Percentiles rank a stretch among this genome's conserved stretches.
These are phyloP conservation scores for Malus hybrid DNA, from an alignment of 331 rosid genomes.

Conservation along the genomic window DNA sequence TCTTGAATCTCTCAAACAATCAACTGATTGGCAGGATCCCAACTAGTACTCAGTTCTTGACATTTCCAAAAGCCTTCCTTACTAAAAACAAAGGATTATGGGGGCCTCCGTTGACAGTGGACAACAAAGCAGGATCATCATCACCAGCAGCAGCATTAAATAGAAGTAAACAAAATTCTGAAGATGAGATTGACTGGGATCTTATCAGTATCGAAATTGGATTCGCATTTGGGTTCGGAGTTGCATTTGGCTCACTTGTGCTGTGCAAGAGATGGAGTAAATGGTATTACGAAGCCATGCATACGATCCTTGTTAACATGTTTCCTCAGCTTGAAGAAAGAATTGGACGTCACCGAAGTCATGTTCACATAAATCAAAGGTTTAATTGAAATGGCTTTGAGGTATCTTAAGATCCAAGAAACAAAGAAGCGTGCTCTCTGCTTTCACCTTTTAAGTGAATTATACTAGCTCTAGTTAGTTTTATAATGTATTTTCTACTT, in stretches of 20 bases:
- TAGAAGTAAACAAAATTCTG: too few relatives aligned
- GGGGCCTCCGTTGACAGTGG: too few relatives aligned
- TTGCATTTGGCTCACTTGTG: not conserved
- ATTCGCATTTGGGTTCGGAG: not conserved
- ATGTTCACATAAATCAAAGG: not conserved
- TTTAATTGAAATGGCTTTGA: not conserved
- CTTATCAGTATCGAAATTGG: too few relatives aligned
- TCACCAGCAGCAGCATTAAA: too few relatives aligned
- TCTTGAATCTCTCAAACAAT: too few relatives aligned
- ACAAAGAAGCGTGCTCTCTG: not conserved
- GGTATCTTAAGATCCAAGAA: not conserved
- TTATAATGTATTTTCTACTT: not conserved
- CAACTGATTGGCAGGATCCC: too few relatives aligned
- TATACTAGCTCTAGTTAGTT: not conserved
- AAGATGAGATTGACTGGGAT: too few relatives aligned
- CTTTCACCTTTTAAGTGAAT: not conserved
- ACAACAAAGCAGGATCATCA: too few relatives aligned
- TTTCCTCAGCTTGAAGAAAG: not conserved
- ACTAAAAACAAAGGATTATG: too few relatives aligned
- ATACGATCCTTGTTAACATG: not conserved
- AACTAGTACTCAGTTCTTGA: too few relatives aligned
- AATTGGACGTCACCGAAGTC: rapidly evolving
- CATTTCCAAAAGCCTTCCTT: too few relatives aligned
- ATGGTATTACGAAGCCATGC: not conserved
- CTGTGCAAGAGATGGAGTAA: not conserved